A percentile compares a stretch with the other conserved stretches of the same genome.
Conservation (phyloP, 768 basidiomycete genomes). For the Hygrocybe punicea region DNA sequence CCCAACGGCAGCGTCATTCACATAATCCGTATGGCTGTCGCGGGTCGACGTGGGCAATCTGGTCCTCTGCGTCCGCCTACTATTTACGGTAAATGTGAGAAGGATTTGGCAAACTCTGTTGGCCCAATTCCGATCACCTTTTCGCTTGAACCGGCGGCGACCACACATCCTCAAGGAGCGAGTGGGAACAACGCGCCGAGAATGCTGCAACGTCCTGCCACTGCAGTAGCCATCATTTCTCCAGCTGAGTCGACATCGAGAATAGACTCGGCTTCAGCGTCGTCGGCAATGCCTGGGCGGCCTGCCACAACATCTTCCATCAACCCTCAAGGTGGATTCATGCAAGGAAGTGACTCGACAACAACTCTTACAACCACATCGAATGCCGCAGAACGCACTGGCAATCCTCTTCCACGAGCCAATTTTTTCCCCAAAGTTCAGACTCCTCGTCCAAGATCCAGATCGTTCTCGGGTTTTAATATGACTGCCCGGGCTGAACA, state of each 20-base stretch:
- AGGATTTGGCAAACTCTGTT: conserved; percentile 46
- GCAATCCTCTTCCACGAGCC: conserved; percentile 47
- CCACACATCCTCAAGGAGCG: conserved; percentile 6
- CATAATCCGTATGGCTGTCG: conserved; percentile 29
- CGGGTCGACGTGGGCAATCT: neutral
- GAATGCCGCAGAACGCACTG: neutral
- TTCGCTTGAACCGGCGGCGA: conserved; percentile 47
- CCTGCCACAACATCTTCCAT: neutral
- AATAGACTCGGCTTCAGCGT: neutral
- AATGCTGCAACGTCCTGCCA: neutral
- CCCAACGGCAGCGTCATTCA: conserved; percentile 16
- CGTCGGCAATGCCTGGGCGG: neutral
- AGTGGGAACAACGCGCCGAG: neutral
- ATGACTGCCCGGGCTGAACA: conserved; percentile 17
- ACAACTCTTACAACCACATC: neutral
- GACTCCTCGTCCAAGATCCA: conserved; percentile 58
- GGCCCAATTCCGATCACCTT: conserved; percentile 64
- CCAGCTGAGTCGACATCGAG: neutral
- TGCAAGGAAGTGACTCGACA: too few relatives aligned
- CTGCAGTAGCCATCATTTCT: neutral
- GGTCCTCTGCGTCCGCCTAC: conserved; percentile 42
- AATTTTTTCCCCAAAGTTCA: conserved; percentile 62
- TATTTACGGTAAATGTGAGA: conserved; percentile 56
- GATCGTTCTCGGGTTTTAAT: conserved; percentile 76
- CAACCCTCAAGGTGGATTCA: too few relatives aligned